Evolutionary conservation across 139 green algal species (phyloP), one percentile per base, ranked within the genome.

Genomic region (Coelastrella sp.): DNA sequence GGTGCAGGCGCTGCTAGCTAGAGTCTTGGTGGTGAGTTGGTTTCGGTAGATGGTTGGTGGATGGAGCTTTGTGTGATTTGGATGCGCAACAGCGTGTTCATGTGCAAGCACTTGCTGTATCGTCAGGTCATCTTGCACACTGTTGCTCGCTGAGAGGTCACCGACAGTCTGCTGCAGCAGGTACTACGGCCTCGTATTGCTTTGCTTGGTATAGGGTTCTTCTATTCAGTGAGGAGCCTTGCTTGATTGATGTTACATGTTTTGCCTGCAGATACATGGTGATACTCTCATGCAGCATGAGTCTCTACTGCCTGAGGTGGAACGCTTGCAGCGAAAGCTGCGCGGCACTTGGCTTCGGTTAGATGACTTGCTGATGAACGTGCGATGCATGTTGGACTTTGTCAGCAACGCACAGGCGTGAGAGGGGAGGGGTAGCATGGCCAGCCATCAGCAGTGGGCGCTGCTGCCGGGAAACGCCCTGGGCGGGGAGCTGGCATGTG

Each of bases 321-420:
- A 88, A 80, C 47, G 88, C 4, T 20, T 98, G 61, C 91, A 94
- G 22, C 71, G 47, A 0, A 60, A 73, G 19, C 86, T 98, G 87
- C 57, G 76, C 11, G 64, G 71, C 5, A 88, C 86, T 4, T 98
- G 97, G 97, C 20, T 73, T 19, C 90, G 93, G 57, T n/a, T 98
- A 73, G 96, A 98, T 19, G 85, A 81, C 4, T 61, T 96, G 83
- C 78, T 98, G 90, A 92, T 97, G 79, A 89, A 93, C 32, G 79
- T 94, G 11, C 94, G 94, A 23, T 98, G 97, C 93, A 94, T 98
- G 94, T 86, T 97, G 7, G 92, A 93, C 14, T 96, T 97, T 59
- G 94, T 98, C 14, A 60, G 57, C 88, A 88, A 73, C 3, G 56
- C 47, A 54, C 87, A 90, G 85, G 74, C 11, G 7, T 80, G 23